Evolutionary conservation across 352 stramenopile species (phyloP), one percentile per base, ranked within the genome.

Genomic region (Pythium brassicae): DNA sequence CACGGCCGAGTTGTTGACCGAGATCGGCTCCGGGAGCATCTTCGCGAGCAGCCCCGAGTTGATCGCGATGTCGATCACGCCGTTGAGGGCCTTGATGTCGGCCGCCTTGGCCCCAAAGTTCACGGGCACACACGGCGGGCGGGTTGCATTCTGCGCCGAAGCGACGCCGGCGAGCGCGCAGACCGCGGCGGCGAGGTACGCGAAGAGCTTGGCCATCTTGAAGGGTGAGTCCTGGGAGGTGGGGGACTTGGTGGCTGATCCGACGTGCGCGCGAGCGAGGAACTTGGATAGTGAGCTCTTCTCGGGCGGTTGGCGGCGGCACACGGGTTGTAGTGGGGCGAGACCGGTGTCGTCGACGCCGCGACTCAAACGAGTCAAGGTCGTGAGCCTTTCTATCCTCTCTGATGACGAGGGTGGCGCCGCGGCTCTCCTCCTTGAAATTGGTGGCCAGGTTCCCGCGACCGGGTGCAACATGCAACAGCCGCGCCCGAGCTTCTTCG

Each of bases 71-170:
- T 66, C 62, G 32, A 73, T 20, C 19, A 76, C 59, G 17, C 45
- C 44, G 56, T 76, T 76, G 55, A 76, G 61, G 4, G 61, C 62
- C 19, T 45, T 51, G 45, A 76, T 66, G 55, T 73, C 62, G 22
- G 55, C 45, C 43, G 22, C 55, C 50, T 45, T 66, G 43, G 27
- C 32, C 29, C 49, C 68, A 43, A 69, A 75, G 63, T 72, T 63
- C 46, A 75, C 14, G 17, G 49, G 22, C 49, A 32, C 20, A 14
- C 49, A 55, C 4, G 49, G 19, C 7, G 45, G 45, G 10, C 22
- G 23, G 26, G 35, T 45, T 17, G 19, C 32, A 22, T 22, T 12
- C 19, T 43, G 29, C 6, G 49, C 29, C 49, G 12, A n/a, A 23
- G 35, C 49, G 4, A 15, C 5, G 49, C 27, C 35, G 10, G 32